phyloP scores from a whole-genome alignment of 805 yeast genomes.

The Barnettozyma californica region DNA sequence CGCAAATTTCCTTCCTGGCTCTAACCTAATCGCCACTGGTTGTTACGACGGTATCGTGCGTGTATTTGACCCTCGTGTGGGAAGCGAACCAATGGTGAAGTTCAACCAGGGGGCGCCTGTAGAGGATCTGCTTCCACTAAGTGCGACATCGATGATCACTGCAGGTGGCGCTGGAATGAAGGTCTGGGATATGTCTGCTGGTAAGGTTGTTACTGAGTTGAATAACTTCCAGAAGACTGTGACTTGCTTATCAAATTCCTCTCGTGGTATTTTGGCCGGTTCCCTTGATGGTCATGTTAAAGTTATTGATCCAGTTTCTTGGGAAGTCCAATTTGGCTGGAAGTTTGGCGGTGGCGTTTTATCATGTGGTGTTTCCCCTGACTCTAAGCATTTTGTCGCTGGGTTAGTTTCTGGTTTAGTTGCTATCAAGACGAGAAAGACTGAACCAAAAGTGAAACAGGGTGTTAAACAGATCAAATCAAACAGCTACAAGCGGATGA shows the following conservation, averaged over 20 bases:
- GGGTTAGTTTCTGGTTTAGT: slow-evolving; percentile 88
- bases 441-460: slow-evolving; percentile 51
- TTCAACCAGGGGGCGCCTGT: slow-evolving; percentile 78
- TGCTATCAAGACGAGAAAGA: slow-evolving; percentile 82
- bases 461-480: slow-evolving; percentile 47
- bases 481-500: slow-evolving; percentile 70
- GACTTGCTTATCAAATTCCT: slow-evolving; percentile 68
- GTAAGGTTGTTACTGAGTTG: slow-evolving; percentile 62
- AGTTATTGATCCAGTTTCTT: slow-evolving; percentile 74
- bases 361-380: slow-evolving; percentile 85
- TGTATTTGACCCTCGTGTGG: slow-evolving; percentile 72
- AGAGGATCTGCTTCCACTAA: slow-evolving; percentile 73
- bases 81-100: slow-evolving; percentile 50
- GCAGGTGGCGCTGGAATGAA: slow-evolving; percentile 80
- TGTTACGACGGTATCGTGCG: slow-evolving; percentile 88
- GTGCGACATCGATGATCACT: slow-evolving; percentile 64
- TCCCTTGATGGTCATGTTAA: slow-evolving; percentile 97
- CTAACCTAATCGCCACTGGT: slow-evolving; percentile 83
- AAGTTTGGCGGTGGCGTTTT: slow-evolving; percentile 92
- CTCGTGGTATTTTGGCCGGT: slow-evolving; percentile 74
- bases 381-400: slow-evolving; percentile 80
- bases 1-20: slow-evolving; percentile 72
- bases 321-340: slow-evolving; percentile 96
- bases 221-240: slow-evolving; percentile 91
- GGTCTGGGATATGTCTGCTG: slow-evolving; percentile 89